Evolutionary conservation across 805 yeast species (phyloP), one percentile per base, ranked within the genome.

Genomic region (Candida alai): DNA sequence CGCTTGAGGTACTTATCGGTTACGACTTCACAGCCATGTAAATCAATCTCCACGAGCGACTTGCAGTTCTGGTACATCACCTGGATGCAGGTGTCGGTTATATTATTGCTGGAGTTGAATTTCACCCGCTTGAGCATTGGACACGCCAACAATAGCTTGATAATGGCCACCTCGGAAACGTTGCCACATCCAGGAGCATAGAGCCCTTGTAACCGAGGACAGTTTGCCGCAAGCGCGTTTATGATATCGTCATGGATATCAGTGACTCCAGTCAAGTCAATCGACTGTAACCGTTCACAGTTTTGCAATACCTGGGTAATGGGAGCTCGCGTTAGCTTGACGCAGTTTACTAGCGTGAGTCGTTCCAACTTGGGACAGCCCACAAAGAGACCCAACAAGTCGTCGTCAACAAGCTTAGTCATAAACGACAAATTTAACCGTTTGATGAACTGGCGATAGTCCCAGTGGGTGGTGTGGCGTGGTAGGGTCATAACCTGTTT

Each of bases 11-110:
- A 68, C n/a, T 51, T 53, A 53, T 87, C 84, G 10, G 84, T 74
- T 23, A 89, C 76, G 42, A 74, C 68, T n/a, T 80, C 74, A 58
- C 96, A 84, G 28, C 79, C 80, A 45, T 87, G 89, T 32, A 90
- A 68, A 59, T 90, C 97, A 34, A 93, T 81, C 58, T 90, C 98
- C 12, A 89, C 94, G 31, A 90, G 65, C 36, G 80, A 70, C 26
- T 82, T 81, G 56, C 97, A 90, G 52, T 73, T 73, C n/a, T 66
- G 64, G 35, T 83, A 79, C 57, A 88, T 66, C 15, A 71, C 68
- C 25, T 65, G 49, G 5, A 89, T 67, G 8, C 82, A 69, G 7
- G 60, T 73, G 55, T 85, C 93, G 30, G 80, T 73, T 38, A 90
- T 73, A 36, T 70, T 69, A 23, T 62, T 62, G 52, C 86, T 83